Evolutionary conservation across 805 yeast genomes (phyloP), one percentile per base, ranked within the genome.

Genomic region (Blastobotrys attinorum): DNA sequence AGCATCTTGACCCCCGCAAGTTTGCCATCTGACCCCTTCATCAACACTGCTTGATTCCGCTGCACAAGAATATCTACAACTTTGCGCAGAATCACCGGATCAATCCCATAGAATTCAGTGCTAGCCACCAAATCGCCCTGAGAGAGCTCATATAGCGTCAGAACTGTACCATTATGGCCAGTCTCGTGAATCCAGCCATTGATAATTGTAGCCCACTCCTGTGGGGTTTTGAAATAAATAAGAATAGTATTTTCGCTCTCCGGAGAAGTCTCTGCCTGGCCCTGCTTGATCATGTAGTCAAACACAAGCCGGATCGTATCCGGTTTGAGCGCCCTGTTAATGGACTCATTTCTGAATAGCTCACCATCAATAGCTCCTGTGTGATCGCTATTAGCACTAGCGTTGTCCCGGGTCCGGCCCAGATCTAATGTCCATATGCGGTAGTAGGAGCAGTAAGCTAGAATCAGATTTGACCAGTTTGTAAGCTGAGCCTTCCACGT

Each of bases 81-180:
- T 47, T 66, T 64, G 8, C 70, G 65, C 45, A 89, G 61, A 11
- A 86, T 56, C 11, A 59, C 56, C 31, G 73, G 66, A 51, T 84
- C 87, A 51, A 88, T 71, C 11, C 77, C 77, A 43, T 71, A 70
- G 52, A 89, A 79, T 36, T 75, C 81, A 54, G 79, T 77, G 3
- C 71, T 67, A 1, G 59, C 46, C 1, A 76, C 73, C 42, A 74
- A 61, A 37, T 83, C 90, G 42, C 84, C 81, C 45, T 76, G 74
- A 0, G 81, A 68, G 31, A 90, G 60, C 62, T 90, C 97, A 60
- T 84, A 88, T 13, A 88, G 61, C 0, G 97, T 90, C 41, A 90
- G 64, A 1, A 90, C 81, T 1, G 81, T 69, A 4, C 85, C 84
- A 43, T 72, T 66, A 56, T 87, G 95, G 0, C 96, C 96, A 0